Percentiles rank a stretch among this genome's conserved stretches.
These are phyloP conservation scores for Fragaria vesca DNA, from an alignment of 306 rosid species.

Conservation along the genomic window DNA sequence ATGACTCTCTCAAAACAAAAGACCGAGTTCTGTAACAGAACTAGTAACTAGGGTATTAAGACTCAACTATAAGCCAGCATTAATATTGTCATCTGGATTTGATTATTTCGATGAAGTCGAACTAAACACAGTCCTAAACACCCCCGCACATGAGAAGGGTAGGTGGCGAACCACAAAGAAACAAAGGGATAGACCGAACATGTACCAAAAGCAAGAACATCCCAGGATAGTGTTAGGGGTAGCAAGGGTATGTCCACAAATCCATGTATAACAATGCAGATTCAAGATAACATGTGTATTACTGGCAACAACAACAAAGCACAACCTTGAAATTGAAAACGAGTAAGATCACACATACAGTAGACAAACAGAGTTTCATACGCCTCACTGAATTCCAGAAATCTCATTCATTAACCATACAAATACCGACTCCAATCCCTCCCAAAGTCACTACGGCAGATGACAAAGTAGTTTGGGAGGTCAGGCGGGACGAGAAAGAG, in stretches of 20 bases:
- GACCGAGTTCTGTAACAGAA: background rate
- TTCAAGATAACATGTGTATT: background rate
- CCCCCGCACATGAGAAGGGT: background rate
- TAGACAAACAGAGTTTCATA: constrained; percentile 29
- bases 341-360: constrained; percentile 28
- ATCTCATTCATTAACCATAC: constrained; percentile 44
- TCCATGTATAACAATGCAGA: background rate
- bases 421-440: constrained; percentile 40
- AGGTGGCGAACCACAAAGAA: background rate
- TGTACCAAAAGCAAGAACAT: background rate
- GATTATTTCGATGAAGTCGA: background rate
- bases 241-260: background rate
- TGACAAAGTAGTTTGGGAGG: constrained; percentile 31
- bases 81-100: too few relatives aligned
- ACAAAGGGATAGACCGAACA: background rate
- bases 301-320: constrained; percentile 8
- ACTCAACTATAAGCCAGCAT: background rate
- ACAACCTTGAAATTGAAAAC: constrained; percentile 28
- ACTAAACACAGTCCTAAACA: background rate
- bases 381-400: constrained; percentile 28
- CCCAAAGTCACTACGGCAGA: constrained; percentile 37
- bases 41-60: background rate
- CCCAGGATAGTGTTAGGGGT: background rate
- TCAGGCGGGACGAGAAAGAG: constrained; percentile 35
- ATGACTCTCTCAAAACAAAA: background rate